phyloP scores from a whole-genome alignment of 139 green algal genomes.

The Chlamydomonas applanata region DNA sequence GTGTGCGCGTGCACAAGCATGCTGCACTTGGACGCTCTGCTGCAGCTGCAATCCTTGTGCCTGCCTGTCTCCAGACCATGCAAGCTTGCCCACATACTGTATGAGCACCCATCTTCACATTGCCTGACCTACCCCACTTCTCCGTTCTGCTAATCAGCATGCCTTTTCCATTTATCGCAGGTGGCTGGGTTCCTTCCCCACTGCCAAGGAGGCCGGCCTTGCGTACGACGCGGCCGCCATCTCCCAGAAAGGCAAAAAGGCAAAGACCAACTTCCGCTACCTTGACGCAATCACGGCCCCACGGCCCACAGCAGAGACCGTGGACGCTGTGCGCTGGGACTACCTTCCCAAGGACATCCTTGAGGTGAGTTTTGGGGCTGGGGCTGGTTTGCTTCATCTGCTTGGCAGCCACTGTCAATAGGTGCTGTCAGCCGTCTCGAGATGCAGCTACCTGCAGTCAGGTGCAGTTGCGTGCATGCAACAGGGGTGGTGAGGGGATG shows the following conservation, averaged over 20 bases:
- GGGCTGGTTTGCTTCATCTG: no score
- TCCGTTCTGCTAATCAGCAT: neutral
- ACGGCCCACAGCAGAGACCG: neutral
- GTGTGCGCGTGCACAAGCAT: neutral
- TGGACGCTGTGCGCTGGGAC: neutral
- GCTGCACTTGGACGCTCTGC: no score
- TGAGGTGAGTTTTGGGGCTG: no score
- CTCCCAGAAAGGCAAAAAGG: constrained; percentile 62
- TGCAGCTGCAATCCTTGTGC: no score
- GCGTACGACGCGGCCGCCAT: constrained; percentile 80
- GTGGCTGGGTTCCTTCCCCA: constrained; percentile 79
- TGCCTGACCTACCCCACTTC: neutral
- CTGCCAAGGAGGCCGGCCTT: constrained; percentile 59
- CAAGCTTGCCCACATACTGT: neutral
- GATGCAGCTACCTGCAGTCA: no score
- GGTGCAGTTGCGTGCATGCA: no score
- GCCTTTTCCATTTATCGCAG: no score
- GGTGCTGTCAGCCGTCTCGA: no score
- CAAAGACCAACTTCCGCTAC: constrained; percentile 78
- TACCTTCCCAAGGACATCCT: no score
- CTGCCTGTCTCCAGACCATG: neutral
- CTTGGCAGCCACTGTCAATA: no score
- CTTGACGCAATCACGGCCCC: constrained; percentile 17
- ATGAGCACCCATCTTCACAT: neutral
- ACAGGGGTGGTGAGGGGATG: no score